These are phyloP conservation scores for Malus fusca DNA, from an alignment of 306 rosid species.

Conservation along the genomic window DNA sequence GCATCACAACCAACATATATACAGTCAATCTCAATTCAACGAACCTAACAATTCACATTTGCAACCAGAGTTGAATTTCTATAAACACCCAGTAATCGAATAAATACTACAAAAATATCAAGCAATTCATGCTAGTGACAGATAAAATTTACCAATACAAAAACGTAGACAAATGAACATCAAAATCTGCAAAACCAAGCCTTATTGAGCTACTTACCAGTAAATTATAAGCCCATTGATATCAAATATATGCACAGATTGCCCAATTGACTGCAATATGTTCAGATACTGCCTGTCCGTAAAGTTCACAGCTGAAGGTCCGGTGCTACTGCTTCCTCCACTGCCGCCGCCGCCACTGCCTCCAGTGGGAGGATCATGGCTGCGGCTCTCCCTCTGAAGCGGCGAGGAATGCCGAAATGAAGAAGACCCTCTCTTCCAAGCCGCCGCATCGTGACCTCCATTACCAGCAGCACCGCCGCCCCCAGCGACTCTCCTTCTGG, in stretches of 20 bases:
- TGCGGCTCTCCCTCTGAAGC: constrained; percentile 76
- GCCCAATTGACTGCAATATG: constrained; percentile 96
- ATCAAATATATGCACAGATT: constrained; percentile 85
- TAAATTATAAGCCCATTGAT: constrained; percentile 51
- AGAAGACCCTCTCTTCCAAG: constrained; percentile 50
- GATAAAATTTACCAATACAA: not conserved
- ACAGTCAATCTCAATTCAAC: constrained; percentile 1
- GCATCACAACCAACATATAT: not conserved
- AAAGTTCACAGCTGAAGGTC: constrained; percentile 65
- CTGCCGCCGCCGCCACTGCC: constrained; percentile 10
- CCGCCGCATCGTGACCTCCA: constrained; percentile 6
- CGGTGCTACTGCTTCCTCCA: constrained; percentile 13
- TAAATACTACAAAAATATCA: not conserved
- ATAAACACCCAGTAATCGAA: not conserved
- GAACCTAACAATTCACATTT: constrained; percentile 8
- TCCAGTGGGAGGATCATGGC: constrained; percentile 33
- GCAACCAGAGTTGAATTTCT: not conserved
- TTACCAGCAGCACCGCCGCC: constrained; percentile 6
- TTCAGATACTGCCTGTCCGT: constrained; percentile 66
- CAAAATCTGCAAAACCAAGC: not conserved
- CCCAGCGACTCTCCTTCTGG: constrained; percentile 25
- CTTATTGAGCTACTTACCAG: constrained; percentile 41
- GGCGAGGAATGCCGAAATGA: constrained; percentile 85
- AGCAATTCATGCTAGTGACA: not conserved
- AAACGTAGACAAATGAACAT: not conserved